Percentiles rank a stretch among this genome's conserved stretches.
Conservation (phyloP, 495 filamentous ascomycete species). For the Hypomontagnella submonticulosa region DNA sequence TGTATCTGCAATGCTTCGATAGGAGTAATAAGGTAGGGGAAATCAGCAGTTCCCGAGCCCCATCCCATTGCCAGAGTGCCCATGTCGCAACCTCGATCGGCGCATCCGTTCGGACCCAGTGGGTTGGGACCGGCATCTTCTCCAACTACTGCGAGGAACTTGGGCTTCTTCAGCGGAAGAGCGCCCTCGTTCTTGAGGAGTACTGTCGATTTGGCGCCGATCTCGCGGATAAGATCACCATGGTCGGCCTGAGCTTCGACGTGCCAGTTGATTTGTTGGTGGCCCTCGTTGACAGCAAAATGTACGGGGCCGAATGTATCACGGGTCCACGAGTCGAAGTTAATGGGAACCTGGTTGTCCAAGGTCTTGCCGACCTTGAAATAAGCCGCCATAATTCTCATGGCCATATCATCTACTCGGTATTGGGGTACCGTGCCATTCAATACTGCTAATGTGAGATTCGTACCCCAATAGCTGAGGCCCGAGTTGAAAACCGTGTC, state of each 20-base stretch:
- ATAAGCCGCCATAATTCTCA: slow-evolving; percentile 91
- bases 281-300: slow-evolving; percentile 66
- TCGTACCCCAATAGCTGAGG: slow-evolving; percentile 83
- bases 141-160: slow-evolving; percentile 83
- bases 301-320: slow-evolving; percentile 80
- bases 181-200: slow-evolving; percentile 87
- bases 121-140: slow-evolving; percentile 83
- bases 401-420: slow-evolving; percentile 92
- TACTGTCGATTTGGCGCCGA: slow-evolving; percentile 81
- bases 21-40: slow-evolving; percentile 91
- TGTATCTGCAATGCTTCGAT: slow-evolving; percentile 84
- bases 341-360: slow-evolving; percentile 70
- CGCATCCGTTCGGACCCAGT: slow-evolving; percentile 85
- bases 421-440: slow-evolving; percentile 93
- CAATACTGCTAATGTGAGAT: slow-evolving; percentile 82
- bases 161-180: slow-evolving; percentile 81
- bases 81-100: slow-evolving; percentile 82
- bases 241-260: slow-evolving; percentile 87
- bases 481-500: slow-evolving; percentile 80
- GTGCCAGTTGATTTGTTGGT: slow-evolving; percentile 80
- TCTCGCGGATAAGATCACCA: slow-evolving; percentile 73
- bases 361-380: slow-evolving; percentile 85
- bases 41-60: slow-evolving; percentile 90
- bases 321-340: slow-evolving; percentile 87
- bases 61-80: slow-evolving; percentile 95